Percentiles rank a stretch among this genome's conserved stretches.
Conservation (phyloP, 169 alveolate genomes). For the Plasmodium fragile region DNA sequence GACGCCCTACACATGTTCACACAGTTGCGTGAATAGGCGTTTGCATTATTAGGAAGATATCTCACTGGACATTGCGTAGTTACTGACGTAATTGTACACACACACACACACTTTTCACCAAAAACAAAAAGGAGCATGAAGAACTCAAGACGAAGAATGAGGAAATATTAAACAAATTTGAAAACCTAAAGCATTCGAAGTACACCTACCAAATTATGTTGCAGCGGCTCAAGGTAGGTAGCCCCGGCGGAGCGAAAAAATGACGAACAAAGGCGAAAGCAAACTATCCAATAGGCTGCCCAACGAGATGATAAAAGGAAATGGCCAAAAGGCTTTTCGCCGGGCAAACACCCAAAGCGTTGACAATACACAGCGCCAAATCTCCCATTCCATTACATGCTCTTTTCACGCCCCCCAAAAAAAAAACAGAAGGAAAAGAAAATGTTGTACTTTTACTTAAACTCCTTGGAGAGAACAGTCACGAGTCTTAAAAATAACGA, state of each 20-base stretch:
- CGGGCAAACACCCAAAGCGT: not conserved
- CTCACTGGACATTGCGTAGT: not conserved
- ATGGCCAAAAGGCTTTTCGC: not conserved
- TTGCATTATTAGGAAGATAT: not conserved
- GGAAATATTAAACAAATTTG: conserved; percentile 47
- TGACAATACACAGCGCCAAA: not conserved
- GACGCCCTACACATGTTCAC: not conserved
- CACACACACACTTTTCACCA: not conserved
- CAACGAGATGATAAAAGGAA: too few species aligned
- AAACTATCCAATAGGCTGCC: not conserved
- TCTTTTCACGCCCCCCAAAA: not conserved
- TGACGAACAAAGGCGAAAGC: not conserved
- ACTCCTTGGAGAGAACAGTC: conserved; percentile 63
- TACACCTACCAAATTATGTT: conserved; percentile 68
- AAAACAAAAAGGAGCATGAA: conserved; percentile 43
- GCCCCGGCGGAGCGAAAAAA: not conserved
- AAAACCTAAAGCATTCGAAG: conserved; percentile 63
- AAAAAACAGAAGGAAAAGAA: conserved; percentile 58
- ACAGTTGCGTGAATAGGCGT: not conserved
- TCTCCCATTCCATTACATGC: not conserved
- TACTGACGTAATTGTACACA: not conserved
- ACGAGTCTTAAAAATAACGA: conserved; percentile 56
- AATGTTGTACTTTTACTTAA: conserved; percentile 47
- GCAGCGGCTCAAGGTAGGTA: conserved; percentile 53
- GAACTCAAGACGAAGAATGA: conserved; percentile 57